Conservation (phyloP, 2,329 filamentous ascomycete species). For the Penicillium palitans region DNA sequence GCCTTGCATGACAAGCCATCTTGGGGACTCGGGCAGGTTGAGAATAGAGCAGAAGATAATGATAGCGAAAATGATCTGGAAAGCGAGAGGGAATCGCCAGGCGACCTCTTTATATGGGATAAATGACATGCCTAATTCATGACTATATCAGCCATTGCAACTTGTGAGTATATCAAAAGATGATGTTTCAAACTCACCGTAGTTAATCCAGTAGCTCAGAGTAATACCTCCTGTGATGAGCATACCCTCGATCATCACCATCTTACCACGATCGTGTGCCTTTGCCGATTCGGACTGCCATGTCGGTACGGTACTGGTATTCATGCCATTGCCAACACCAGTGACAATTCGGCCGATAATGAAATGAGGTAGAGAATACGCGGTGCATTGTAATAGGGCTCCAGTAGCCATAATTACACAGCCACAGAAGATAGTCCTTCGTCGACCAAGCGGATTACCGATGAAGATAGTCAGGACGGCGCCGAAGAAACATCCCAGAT, state of each 20-base stretch:
- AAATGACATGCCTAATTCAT: conserved; percentile 45
- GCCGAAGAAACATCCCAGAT: conserved; percentile 51
- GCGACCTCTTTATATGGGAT: conserved; percentile 45
- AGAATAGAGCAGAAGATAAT: conserved; percentile 50
- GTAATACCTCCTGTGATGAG: conserved; percentile 51
- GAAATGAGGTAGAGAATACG: conserved; percentile 40
- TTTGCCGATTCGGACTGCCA: conserved; percentile 42
- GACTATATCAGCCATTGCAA: not conserved
- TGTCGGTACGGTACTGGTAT: conserved; percentile 51
- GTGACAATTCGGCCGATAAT: conserved; percentile 51
- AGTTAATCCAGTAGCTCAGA: conserved; percentile 51
- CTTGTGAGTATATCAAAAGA: not conserved
- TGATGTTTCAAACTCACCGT: conserved; percentile 28
- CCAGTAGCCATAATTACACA: conserved; percentile 43
- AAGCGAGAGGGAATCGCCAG: conserved; percentile 57
- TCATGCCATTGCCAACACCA: conserved; percentile 53
- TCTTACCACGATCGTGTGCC: conserved; percentile 33
- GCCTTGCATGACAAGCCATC: conserved; percentile 57
- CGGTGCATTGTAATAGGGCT: conserved; percentile 22
- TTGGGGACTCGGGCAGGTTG: conserved; percentile 55
- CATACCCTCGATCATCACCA: conserved; percentile 53
- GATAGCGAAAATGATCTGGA: conserved; percentile 56
- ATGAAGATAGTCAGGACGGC: conserved; percentile 50
- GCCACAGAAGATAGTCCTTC: conserved; percentile 23
- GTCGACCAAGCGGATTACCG: conserved; percentile 41